phyloP scores from a whole-genome alignment of 2,329 filamentous ascomycete genomes.

The Scleromitrula shiraiana region DNA sequence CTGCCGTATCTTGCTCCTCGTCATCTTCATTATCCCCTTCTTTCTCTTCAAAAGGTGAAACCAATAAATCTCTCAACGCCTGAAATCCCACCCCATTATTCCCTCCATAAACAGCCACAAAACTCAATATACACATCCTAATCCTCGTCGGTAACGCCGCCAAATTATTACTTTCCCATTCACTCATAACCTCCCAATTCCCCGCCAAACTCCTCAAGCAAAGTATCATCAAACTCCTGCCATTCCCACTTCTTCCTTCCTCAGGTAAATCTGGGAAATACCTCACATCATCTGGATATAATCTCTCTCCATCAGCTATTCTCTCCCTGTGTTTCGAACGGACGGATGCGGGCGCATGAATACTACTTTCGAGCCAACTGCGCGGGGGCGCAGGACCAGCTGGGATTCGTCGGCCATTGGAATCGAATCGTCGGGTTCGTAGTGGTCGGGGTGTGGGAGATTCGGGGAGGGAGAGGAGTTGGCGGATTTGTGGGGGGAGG shows the following conservation, averaged over 20 bases:
- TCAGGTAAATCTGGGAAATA: conserved; percentile 34
- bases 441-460: conserved; percentile 31
- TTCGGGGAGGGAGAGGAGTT: conserved; percentile 41
- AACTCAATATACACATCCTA: conserved; percentile 43
- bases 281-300: conserved; percentile 23
- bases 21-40: neutral
- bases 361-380: conserved; percentile 43
- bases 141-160: conserved; percentile 46
- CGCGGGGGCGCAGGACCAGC: conserved; percentile 51
- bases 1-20: neutral
- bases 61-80: conserved; percentile 43
- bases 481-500: conserved; percentile 50
- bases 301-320: conserved; percentile 9
- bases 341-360: conserved; percentile 19
- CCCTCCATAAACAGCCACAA: conserved; percentile 37
- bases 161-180: conserved; percentile 50
- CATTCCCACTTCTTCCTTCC: neutral
- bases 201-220: conserved; percentile 42
- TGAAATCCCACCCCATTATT: conserved; percentile 40
- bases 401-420: conserved; percentile 43
- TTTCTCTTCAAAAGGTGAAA: conserved; percentile 22
- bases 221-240: conserved; percentile 38
- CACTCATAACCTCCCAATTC: conserved; percentile 47
- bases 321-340: neutral
- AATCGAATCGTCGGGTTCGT: conserved; percentile 37